Base-by-base conservation (phyloP, 108 stramenopile genomes). In the Nitzschia sp. region DNA sequence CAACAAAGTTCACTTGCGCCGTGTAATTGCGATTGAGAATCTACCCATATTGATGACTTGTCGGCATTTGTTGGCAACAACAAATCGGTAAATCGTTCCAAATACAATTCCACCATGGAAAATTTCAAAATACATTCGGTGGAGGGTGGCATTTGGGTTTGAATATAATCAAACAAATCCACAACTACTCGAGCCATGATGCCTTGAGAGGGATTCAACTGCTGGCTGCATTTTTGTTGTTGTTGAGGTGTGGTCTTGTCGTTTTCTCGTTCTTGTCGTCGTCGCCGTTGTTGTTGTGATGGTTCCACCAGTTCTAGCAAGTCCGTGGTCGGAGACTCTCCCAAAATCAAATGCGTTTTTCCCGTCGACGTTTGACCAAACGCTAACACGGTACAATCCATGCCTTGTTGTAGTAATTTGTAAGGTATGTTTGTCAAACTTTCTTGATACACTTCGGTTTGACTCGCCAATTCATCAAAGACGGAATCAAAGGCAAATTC, bases 61-160 rank as follows among this genome's bases (percentile, higher is more conserved):
- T 56, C 15, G 33, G n/a, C 35, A 3, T 23, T 42, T 6, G 6
- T 42, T 6, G 6, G 6, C 59, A 69, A 70, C 55, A 99, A 79
- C 68, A 99, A 75, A 82, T 99, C 98, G 15, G 80, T 65, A 9
- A 97, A 81, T 42, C 90, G 78, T 77, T 99, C 98, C 21, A 97
- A 71, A 81, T 98, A 98, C 30, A 99, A 88, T 80, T 99, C 98
- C 17, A 98, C 86, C 70, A 82, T 97, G 15, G 93, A 94, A 46
- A 89, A 90, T 24, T 88, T 80, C 8, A 96, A 56, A 30, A 84
- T 76, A 54, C 83, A 96, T 68, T 95, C 81, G 3, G 72, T 68
- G 3, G 82, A 70, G 1, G 76, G 66, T 47, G 82, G 80, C 17
- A 78, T 68, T 60, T 64, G 67, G 15, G 64, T 49, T 56, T 31